phyloP scores from a whole-genome alignment of 192 early-diverging fungal species.

The Coemansia sp. region DNA sequence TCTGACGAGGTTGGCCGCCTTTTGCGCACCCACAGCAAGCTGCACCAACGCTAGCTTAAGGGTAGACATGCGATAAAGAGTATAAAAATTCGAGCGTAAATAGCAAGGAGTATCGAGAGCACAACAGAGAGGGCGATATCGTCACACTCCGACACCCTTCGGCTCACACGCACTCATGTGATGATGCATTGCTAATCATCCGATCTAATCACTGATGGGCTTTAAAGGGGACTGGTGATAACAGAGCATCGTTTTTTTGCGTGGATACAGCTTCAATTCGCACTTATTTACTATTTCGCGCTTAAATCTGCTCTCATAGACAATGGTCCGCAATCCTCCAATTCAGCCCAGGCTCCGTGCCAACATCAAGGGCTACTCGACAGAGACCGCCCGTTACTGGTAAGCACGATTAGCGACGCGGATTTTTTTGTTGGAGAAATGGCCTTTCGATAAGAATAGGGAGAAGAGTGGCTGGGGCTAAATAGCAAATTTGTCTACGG shows the following conservation, averaged over 20 bases:
- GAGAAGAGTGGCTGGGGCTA: not conserved
- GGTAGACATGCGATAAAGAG: not conserved
- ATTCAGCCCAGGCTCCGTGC: constrained; percentile 45
- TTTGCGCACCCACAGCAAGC: constrained; percentile 75
- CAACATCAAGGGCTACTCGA: constrained; percentile 50
- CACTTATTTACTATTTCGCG: not conserved
- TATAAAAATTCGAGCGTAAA: not conserved
- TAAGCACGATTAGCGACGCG: constrained; percentile 18
- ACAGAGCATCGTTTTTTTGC: too few species aligned
- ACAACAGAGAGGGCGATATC: not conserved
- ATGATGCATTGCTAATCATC: not conserved
- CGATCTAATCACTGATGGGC: not conserved
- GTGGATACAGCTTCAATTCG: constrained; percentile 10
- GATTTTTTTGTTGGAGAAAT: not conserved
- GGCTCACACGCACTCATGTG: not conserved
- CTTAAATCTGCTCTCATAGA: not conserved
- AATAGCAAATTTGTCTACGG: not conserved
- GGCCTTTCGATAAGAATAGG: not conserved
- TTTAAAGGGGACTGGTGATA: too few species aligned
- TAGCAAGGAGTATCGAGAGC: not conserved
- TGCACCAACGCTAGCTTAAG: constrained; percentile 77
- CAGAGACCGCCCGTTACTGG: constrained; percentile 47
- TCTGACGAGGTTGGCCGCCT: constrained; percentile 73
- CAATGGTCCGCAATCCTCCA: constrained; percentile 35
- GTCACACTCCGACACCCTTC: too few species aligned